phyloP scores from a whole-genome alignment of 192 early-diverging fungal species.

The Coemansia sp. region DNA sequence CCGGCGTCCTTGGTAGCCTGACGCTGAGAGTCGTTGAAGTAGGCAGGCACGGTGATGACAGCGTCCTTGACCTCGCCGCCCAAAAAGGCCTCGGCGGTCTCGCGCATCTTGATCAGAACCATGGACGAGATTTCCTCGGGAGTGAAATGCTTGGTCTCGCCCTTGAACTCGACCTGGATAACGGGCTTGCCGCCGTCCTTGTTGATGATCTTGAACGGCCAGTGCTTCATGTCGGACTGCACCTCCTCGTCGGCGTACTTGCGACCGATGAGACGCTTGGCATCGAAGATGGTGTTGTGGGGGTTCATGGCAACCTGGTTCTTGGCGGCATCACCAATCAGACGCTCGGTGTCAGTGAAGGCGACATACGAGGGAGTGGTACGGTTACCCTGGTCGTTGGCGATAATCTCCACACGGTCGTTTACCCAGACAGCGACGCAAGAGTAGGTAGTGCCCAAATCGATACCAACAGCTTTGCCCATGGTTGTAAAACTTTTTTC shows the following conservation, averaged over 20 bases:
- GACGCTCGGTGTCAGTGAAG: conserved; percentile 97
- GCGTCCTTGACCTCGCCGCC: conserved; percentile 84
- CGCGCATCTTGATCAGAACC: conserved; percentile 98
- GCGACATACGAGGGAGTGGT: conserved; percentile 97
- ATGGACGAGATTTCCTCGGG: conserved; percentile 98
- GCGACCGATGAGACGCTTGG: conserved; percentile 98
- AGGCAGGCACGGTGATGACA: conserved; percentile 97
- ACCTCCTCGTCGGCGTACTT: conserved; percentile 91
- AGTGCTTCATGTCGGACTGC: conserved; percentile 99
- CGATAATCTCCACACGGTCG: conserved; percentile 92
- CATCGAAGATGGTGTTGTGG: conserved; percentile 97
- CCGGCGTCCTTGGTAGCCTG: conserved; percentile 99
- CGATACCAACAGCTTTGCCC: conserved; percentile 65
- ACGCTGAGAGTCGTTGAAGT: conserved; percentile 99
- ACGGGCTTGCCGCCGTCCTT: conserved; percentile 82
- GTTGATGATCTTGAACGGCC: conserved; percentile 94
- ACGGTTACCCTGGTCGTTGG: conserved; percentile 99
- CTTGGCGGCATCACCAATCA: conserved; percentile 99
- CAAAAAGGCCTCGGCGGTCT: conserved; percentile 93
- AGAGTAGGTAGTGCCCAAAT: conserved; percentile 65
- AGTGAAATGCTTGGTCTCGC: conserved; percentile 95
- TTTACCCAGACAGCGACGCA: conserved; percentile 73
- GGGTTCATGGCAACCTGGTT: conserved; percentile 99
- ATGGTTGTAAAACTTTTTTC: conserved; percentile 24
- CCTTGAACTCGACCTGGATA: conserved; percentile 95